Conservation (phyloP, 2,329 filamentous ascomycete species). For the Teratosphaeria nubilosa region DNA sequence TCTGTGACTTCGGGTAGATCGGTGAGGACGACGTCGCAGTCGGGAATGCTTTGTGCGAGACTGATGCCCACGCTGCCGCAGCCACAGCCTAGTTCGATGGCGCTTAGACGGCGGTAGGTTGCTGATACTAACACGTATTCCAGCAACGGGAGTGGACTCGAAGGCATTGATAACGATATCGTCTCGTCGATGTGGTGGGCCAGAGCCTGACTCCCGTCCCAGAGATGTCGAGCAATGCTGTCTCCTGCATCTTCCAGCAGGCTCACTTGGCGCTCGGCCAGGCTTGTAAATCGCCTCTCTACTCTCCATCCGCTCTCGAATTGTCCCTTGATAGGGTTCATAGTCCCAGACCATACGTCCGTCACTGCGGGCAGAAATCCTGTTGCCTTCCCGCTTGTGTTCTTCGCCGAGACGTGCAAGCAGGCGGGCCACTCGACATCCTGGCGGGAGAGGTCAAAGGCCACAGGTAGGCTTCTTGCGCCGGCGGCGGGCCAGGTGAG, state of each 20-base stretch:
- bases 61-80: conserved; percentile 59
- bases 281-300: conserved; percentile 43
- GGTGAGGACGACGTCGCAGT: conserved; percentile 49
- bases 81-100: conserved; percentile 58
- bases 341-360: conserved; percentile 46
- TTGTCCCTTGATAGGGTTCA: conserved; percentile 29
- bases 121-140: conserved; percentile 29
- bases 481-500: conserved; percentile 33
- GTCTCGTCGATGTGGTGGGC: conserved; percentile 42
- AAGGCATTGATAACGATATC: conserved; percentile 21
- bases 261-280: conserved; percentile 30
- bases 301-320: conserved; percentile 42
- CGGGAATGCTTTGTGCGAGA: conserved; percentile 44
- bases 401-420: conserved; percentile 31
- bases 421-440: conserved; percentile 29
- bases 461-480: conserved; percentile 35
- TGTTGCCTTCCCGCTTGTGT: conserved; percentile 15
- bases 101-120: conserved; percentile 34
- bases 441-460: conserved; percentile 31
- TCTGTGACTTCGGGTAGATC: conserved; percentile 56
- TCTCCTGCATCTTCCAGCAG: conserved; percentile 64
- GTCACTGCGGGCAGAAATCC: conserved; percentile 35
- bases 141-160: conserved; percentile 25
- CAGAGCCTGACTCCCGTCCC: conserved; percentile 54
- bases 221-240: conserved; percentile 62